Conservation (phyloP, 768 basidiomycete genomes). For the Myochromella boudieri region DNA sequence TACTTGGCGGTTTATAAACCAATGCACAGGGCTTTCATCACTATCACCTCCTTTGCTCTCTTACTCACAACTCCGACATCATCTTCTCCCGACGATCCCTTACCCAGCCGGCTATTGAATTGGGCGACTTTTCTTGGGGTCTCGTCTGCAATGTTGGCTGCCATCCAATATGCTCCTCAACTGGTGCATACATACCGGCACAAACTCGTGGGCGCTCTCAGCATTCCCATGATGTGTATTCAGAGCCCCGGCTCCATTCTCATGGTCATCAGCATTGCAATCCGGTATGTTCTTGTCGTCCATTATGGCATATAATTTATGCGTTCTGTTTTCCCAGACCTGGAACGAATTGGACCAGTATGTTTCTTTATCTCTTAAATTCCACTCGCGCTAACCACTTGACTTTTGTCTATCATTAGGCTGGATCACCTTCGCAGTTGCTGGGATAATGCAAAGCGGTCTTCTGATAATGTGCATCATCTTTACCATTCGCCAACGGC, state of each 20-base stretch:
- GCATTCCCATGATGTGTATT: slow-evolving; percentile 94
- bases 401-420: slow-evolving; percentile 35
- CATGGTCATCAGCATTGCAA: slow-evolving; percentile 83
- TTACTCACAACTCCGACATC: slow-evolving; percentile 43
- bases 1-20: slow-evolving; percentile 5
- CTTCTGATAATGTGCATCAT: slow-evolving; percentile 83
- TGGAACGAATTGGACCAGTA: slow-evolving; percentile 85
- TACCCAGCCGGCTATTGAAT: slow-evolving; percentile 29
- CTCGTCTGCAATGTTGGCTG: slow-evolving; percentile 73
- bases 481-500: slow-evolving; percentile 80
- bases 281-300: slow-evolving; percentile 42
- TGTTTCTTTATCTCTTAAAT: slow-evolving; percentile 15
- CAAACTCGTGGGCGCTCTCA: slow-evolving; percentile 88
- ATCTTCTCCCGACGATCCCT: slow-evolving; percentile 36
- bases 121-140: slow-evolving; percentile 93
- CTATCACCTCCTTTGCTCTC: slow-evolving; percentile 63
- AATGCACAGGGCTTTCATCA: slow-evolving; percentile 49
- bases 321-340: slow-evolving; percentile 42
- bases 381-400: neutral
- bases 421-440: slow-evolving; percentile 79
- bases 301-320: slow-evolving; percentile 3
- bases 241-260: slow-evolving; percentile 87
- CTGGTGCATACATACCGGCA: slow-evolving; percentile 73
- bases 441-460: slow-evolving; percentile 81
- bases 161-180: slow-evolving; percentile 88